Conservation (phyloP, 2,329 filamentous ascomycete species). For the Fusarium pseudoanthophilum region DNA sequence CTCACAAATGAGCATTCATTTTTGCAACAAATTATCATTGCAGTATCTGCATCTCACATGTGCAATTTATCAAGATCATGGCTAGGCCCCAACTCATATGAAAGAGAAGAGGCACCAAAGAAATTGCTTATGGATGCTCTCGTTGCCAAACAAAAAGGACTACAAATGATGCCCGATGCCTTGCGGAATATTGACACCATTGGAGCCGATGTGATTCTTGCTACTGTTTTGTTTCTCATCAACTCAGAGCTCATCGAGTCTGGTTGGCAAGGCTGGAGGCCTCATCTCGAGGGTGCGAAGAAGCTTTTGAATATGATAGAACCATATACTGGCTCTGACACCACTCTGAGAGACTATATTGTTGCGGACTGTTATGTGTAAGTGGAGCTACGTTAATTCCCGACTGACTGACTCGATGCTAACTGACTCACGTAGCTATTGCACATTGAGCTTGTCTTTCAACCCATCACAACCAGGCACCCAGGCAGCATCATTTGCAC, state of each 20-base stretch:
- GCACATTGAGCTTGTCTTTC: constrained; percentile 57
- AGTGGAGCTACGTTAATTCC: constrained; percentile 26
- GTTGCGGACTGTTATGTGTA: constrained; percentile 59
- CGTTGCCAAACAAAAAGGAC: constrained; percentile 56
- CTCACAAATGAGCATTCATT: constrained; percentile 53
- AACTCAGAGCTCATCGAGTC: constrained; percentile 62
- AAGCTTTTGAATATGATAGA: constrained; percentile 55
- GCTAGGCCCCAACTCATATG: constrained; percentile 40
- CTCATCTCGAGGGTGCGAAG: constrained; percentile 58
- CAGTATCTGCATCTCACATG: constrained; percentile 60
- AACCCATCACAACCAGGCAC: constrained; percentile 46
- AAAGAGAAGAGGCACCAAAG: constrained; percentile 46
- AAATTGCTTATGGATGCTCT: constrained; percentile 54
- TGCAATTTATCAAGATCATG: constrained; percentile 48
- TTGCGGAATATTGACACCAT: constrained; percentile 51
- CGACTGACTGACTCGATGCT: not conserved
- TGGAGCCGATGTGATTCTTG: constrained; percentile 55
- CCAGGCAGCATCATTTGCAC: constrained; percentile 48
- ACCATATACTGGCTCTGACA: constrained; percentile 47
- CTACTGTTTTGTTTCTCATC: constrained; percentile 60
- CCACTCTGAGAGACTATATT: constrained; percentile 55
- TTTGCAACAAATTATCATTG: constrained; percentile 58
- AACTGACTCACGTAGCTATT: constrained; percentile 49
- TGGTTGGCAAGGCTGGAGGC: constrained; percentile 57
- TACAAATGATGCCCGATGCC: constrained; percentile 53